Evolutionary conservation across 192 early-diverging fungal genomes (phyloP), one percentile per base, ranked within the genome.

Genomic region (Chytriomyces sp.): DNA sequence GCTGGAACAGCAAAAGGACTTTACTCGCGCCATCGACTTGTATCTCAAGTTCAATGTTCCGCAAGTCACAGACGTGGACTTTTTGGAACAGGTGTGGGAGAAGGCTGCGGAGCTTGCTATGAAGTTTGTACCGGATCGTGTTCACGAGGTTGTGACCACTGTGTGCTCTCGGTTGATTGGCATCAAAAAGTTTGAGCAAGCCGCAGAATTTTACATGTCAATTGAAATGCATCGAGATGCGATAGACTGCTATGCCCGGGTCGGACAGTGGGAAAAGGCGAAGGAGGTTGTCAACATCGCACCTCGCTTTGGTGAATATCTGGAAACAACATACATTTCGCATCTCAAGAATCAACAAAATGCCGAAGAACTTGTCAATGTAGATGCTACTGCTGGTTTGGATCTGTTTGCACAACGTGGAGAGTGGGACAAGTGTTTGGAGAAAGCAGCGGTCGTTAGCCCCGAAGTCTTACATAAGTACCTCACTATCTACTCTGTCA

Each of bases 351-450:
- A 37, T 22, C 64, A 60, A 37, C 87, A 87, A 14, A 70, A 82
- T n/a, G 84, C 80, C 0, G 85, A 89, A 25, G 82, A 62, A 22
- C 64, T 89, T 0, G 82, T 87, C 17, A 70, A 64, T 31, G 79
- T 89, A n/a, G 86, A 89, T 73, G 78, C 81, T 0, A 69, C 61
- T 4, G 86, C 86, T 5, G 88, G 81, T 30, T 64, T 89, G 52
- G 85, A 89, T 62, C 60, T 87, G 63, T 85, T 75, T 58, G 83
- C 81, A 2, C 81, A 87, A 54, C 61, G 75, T 28, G 88, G 86
- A 6, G 81, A 89, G 17, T 89, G 88, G 88, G 88, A 88, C 33
- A 82, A 82, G 60, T 89, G 88, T 70, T 62, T 89, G 28, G 85
- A 86, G 28, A 83, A 71, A 17, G 86, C 88, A 0, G 32, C 79